Evolutionary conservation across 2,329 filamentous ascomycete species (phyloP), one percentile per base, ranked within the genome.

Genomic region (Cryphonectria parasitica): DNA sequence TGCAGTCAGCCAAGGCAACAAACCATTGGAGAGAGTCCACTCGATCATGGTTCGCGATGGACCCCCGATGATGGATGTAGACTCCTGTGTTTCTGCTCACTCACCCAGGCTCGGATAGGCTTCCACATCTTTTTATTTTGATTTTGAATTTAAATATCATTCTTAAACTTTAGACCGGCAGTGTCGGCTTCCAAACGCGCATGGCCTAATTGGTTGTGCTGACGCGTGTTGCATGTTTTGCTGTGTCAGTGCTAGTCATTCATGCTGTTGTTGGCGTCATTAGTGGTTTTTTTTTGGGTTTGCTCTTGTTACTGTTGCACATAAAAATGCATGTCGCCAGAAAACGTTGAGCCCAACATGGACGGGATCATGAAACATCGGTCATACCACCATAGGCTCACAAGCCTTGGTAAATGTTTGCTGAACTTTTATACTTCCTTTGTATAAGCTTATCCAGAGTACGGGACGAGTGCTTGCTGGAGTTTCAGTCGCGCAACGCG

Each of bases 121-220:
- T 62, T 76, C 34, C 71, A 73, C 1, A 73, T 75, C 5, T 67
- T 76, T 5, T 71, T 58, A 69, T 77, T 34, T n/a, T 60, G 1
- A n/a, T 60, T 22, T 36, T 60, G 3, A 73, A 62, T 7, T 76
- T 74, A 66, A 74, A 74, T 25, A 5, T 28, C 5, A 13, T 17
- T 28, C 31, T 58, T 34, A 58, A 58, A 31, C 54, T 58, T 28
- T 58, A 7, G 25, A 31, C 54, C 58, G 34, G 58, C 22, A 15
- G 19, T 10, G 45, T 3, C 34, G 7, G 58, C 34, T 39, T 39
- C 31, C 31, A 61, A 61, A 61, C n/a, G 34, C 5, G 2, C 5
- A 61, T 39, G 22, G 4, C 19, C 58, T 61, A 34, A 61, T 61
- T 61, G 58, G 58, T 25, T 7, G 34, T 60, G 31, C 56, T 60